Evolutionary conservation across 1,284 basidiomycete species (phyloP), one percentile per base, ranked within the genome.

Genomic region (Leccinum discolor): DNA sequence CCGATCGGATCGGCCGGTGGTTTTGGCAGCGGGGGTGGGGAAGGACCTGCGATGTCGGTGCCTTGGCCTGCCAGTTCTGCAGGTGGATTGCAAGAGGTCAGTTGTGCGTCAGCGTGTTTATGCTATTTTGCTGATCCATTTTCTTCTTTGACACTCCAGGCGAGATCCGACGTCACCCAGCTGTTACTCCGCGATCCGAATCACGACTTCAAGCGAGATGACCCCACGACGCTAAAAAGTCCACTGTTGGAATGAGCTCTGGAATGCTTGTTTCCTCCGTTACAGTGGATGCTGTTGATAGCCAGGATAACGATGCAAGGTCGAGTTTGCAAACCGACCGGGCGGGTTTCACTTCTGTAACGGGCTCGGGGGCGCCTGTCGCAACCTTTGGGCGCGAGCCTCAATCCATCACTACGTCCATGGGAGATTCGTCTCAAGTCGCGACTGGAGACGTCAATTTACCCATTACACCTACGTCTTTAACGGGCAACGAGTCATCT

Each of bases 61-160:
- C 79, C 81, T 4, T 85, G 83, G 81, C 83, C 84, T 5, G 66
- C 77, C 74, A 21, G 50, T 52, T 23, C 50, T 23, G 50, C 23
- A 3, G 54, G 58, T 14, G 66, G n/a, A 57, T 38, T 11, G 26
- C 59, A 62, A 61, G 61, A 69, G 62, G 61, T 64, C 2, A 21
- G 65, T 64, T 4, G 3, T 11, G 18, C 2, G 21, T 23, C 50
- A 23, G 50, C 21, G 21, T 52, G 21, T 52, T 52, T 52, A 52
- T 52, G 18, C 21, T 8, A 23, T 32, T 40, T 23, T 12, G 8
- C 38, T 14, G 50, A 52, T 21, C 32, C 23, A 40, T 6, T 38
- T 4, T 47, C 0, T 32, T 40, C n/a, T 10, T 42, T 63, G 59
- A 70, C 60, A 21, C 38, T 61, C 18, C 2, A 74, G 64, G 26